Evolutionary conservation across 179 eudicot genomes (phyloP), one percentile per base, ranked within the genome.

Genomic region (Actinidia arguta): DNA sequence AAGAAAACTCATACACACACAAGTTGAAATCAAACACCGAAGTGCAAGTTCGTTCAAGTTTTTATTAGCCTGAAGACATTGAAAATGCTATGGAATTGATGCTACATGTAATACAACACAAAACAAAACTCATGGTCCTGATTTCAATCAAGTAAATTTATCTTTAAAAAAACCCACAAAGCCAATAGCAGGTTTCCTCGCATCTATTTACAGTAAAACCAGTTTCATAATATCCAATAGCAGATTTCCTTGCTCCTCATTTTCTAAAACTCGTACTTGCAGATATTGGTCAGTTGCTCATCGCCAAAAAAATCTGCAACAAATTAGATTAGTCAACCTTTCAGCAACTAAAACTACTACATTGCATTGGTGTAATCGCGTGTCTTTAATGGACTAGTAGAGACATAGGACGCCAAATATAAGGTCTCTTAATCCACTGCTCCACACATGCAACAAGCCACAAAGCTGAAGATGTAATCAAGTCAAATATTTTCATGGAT

Each of bases 231-330:
- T 39, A 39, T 39, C 42, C 3, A 39, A 39, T 39, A 39, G 42
- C 42, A 39, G 42, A 39, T 39, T 39, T 39, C 3, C 42, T 1
- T 39, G 42, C 59, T 73, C 58, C 1, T 22, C 20, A 50, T 58
- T 24, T 73, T 25, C 42, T 1, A 39, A 39, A 39, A 1, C 42
- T 39, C 42, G 42, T 39, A 39, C 3, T 12, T 14, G 76, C 59
- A 51, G 42, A 13, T 14, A 48, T 31, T 14, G 42, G 76, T 51
- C 59, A 50, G 42, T 48, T 48, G n/a, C 42, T 7, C 76, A 48
- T 50, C 76, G 59, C 59, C 22, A 48, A 73, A n/a, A 31, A 74
- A 52, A 27, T 74, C 78, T 74, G 78, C 61, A 59, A 73, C 62
- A 72, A 22, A 39, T 68, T 72, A 72, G 36, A 72, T 22, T 48